Evolutionary conservation across 1,284 basidiomycete species (phyloP).

Genomic region (Ceratobasidium sp.): DNA sequence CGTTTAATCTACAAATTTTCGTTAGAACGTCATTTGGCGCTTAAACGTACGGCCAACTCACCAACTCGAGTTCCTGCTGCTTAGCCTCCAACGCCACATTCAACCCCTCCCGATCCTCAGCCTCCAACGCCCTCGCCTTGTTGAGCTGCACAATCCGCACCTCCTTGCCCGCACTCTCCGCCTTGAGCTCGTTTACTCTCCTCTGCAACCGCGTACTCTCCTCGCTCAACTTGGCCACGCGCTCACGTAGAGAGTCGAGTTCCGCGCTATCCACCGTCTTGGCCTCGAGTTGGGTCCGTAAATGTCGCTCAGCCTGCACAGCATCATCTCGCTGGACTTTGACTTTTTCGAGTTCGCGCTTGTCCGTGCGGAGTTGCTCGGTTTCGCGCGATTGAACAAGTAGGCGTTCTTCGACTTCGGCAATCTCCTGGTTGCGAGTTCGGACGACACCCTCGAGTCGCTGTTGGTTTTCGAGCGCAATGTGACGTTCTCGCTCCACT

Average conservation of each 20-base stretch:
- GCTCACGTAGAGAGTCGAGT: conserved; percentile 12
- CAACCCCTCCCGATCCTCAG: conserved; percentile 81
- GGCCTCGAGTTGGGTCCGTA: conserved; percentile 24
- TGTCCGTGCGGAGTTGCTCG: conserved; percentile 20
- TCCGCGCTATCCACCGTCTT: conserved; percentile 3
- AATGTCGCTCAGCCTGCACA: conserved; percentile 34
- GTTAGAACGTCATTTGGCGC: background rate
- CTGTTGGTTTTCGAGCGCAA: conserved; percentile 27
- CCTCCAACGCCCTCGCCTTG: conserved; percentile 75
- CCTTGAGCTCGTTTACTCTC: conserved; percentile 78
- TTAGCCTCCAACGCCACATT: conserved; percentile 91
- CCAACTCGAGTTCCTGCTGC: conserved; percentile 89
- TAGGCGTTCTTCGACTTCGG: conserved; percentile 30
- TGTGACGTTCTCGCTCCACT: conserved; percentile 10
- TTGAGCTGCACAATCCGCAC: conserved; percentile 80
- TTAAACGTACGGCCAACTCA: conserved; percentile 59
- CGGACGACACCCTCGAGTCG: conserved; percentile 40
- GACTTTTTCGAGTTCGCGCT: conserved; percentile 36
- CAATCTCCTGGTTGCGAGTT: conserved; percentile 39
- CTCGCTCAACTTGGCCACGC: conserved; percentile 66
- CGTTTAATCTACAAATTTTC: conserved; percentile 74
- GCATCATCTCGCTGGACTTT: conserved; percentile 42
- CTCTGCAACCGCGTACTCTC: conserved; percentile 74
- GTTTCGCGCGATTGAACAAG: conserved; percentile 27
- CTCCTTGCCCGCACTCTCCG: conserved; percentile 86